Evolutionary conservation across 441 rosid species (phyloP), one percentile per base, ranked within the genome.

Genomic region (Erodium chrysanthum): DNA sequence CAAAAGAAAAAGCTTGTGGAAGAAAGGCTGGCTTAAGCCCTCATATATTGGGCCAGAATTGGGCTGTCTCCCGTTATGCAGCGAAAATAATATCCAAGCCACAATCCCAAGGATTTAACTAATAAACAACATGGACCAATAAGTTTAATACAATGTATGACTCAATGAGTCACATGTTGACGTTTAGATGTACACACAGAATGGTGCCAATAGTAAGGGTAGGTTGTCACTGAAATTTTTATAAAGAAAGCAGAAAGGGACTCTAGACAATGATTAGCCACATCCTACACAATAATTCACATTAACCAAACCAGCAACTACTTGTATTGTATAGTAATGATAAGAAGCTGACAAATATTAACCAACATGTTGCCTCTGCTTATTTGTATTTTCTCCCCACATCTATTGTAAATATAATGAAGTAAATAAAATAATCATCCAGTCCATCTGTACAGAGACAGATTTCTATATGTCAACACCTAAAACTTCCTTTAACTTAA

Each of bases 351-450:
- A 48, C 54, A 48, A 48, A n/a, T 48, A 48, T 15, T 14, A 14
- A 48, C 54, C 17, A 48, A 48, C 54, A 48, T 48, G 18, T 48
- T 48, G 54, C 54, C 54, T 48, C 54, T 48, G 54, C 54, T 48
- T 15, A 48, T 48, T 48, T 48, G 54, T 48, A 14, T 48, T 14
- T 14, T 48, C 54, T 48, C 7, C 18, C 54, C 54, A 48, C 18
- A 37, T 37, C 12, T 11, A 37, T 37, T 11, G 11, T 37, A 37
- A 37, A 8, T 1, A 37, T 11, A 37, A 48, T 48, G 54, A n/a
- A 48, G 6, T 14, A n/a, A n/a, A 48, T 48, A 48, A 48, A 48
- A 48, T 48, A 48, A 14, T 48, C 44, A 48, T 48, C 4, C 18
- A 3, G 54, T n/a, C 54, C 54, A 48, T 48, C n/a, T 48, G 54